These are phyloP conservation scores for Salix koriyanagi DNA, from an alignment of 345 rosid species.

Conservation along the genomic window DNA sequence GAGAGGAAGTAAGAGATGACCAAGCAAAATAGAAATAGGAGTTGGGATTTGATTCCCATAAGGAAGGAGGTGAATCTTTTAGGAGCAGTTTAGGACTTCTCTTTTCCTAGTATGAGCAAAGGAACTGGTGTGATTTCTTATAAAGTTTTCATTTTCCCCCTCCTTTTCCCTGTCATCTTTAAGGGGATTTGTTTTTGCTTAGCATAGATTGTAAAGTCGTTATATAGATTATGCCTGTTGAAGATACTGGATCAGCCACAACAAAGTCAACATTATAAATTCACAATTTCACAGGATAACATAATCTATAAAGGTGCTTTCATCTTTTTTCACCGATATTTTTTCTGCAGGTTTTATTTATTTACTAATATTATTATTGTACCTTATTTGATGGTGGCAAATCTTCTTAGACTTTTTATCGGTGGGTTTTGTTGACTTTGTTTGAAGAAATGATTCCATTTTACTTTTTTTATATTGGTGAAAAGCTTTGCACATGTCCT, in stretches of 20 bases:
- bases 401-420: too few species aligned
- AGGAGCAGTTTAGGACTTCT: slow-evolving; percentile 14
- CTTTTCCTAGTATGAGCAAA: slow-evolving; percentile 13
- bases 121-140: slow-evolving; percentile 11
- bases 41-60: background rate
- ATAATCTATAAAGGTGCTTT: too few species aligned
- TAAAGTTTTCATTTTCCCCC: background rate
- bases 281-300: slow-evolving; percentile 3
- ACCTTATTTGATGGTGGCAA: too few species aligned
- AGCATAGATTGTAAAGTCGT: too few species aligned
- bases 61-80: slow-evolving; percentile 1
- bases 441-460: background rate
- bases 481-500: slow-evolving; percentile 10
- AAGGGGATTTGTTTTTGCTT: too few species aligned
- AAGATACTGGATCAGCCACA: slow-evolving; percentile 17
- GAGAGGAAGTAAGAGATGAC: too few species aligned
- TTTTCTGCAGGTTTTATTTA: too few species aligned
- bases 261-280: slow-evolving; percentile 1
- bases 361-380: too few species aligned
- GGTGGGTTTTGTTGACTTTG: background rate
- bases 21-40: too few species aligned
- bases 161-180: background rate
- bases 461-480: slow-evolving; percentile 6
- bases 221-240: slow-evolving; percentile 1
- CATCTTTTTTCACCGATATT: too few species aligned